Conservation (phyloP, 305 asterid species). For the Solanum chacoense region DNA sequence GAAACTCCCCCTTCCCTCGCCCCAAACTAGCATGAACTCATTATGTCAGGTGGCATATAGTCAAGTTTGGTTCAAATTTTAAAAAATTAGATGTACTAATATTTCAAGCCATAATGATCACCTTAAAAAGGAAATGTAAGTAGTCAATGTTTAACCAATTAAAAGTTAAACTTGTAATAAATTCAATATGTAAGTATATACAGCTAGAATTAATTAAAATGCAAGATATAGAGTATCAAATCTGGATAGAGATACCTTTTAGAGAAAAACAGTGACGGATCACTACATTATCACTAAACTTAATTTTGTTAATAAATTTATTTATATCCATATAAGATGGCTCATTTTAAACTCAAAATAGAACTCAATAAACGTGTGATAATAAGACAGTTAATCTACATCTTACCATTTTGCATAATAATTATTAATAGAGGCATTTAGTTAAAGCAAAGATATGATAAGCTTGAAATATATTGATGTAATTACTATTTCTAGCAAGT, state of each 20-base stretch:
- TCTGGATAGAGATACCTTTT: neutral
- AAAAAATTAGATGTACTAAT: neutral
- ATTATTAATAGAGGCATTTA: neutral
- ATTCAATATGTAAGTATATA: neutral
- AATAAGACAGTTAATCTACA: neutral
- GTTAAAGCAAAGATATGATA: neutral
- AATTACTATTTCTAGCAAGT: neutral
- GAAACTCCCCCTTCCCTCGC: neutral
- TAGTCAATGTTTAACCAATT: neutral
- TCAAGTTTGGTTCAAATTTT: neutral
- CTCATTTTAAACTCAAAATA: neutral
- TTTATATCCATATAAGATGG: neutral
- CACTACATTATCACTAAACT: neutral
- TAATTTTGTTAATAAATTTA: neutral
- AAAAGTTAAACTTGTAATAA: neutral
- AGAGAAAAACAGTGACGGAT: neutral
- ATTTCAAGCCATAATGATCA: neutral
- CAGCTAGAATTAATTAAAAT: neutral
- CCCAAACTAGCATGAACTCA: neutral
- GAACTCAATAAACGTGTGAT: neutral
- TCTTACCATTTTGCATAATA: neutral
- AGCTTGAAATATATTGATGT: neutral
- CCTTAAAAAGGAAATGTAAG: neutral
- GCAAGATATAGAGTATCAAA: neutral
- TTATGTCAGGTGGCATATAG: neutral